A percentile compares a stretch with the other conserved stretches of the same genome.
phyloP scores from a whole-genome alignment of 2,329 filamentous ascomycete genomes.

The Paracamarosporium sp. region DNA sequence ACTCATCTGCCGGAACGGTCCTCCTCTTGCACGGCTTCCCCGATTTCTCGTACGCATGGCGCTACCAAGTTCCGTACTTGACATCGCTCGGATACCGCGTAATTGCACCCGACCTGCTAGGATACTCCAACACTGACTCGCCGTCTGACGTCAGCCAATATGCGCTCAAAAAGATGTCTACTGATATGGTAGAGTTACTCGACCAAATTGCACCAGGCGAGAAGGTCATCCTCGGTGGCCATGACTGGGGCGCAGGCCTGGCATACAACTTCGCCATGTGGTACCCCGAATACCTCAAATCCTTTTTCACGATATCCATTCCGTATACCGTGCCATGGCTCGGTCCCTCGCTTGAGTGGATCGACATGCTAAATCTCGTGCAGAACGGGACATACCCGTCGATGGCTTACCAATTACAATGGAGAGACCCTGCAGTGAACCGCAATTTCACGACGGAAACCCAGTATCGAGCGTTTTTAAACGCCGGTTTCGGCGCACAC shows the following conservation, averaged over 20 bases:
- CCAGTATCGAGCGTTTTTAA: not conserved
- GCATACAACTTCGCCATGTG: slow-evolving; percentile 2
- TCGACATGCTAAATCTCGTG: slow-evolving; percentile 1
- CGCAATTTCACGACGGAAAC: not conserved
- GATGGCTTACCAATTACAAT: slow-evolving; percentile 1
- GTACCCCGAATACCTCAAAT: not conserved
- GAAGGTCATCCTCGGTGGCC: slow-evolving; percentile 77
- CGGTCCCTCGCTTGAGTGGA: not conserved
- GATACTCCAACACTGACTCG: slow-evolving; percentile 73
- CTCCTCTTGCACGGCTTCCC: slow-evolving; percentile 73
- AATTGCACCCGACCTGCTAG: slow-evolving; percentile 72
- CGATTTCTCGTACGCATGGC: slow-evolving; percentile 81
- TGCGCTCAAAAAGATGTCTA: not conserved
- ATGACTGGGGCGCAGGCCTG: slow-evolving; percentile 69
- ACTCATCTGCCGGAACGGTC: not conserved
- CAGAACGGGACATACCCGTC: not conserved
- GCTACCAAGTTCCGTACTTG: slow-evolving; percentile 74
- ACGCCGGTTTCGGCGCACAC: not conserved
- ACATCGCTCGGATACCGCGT: slow-evolving; percentile 58
- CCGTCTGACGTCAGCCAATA: not conserved
- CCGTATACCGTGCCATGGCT: slow-evolving; percentile 5
- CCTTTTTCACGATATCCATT: not conserved
- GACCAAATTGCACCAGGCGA: slow-evolving; percentile 37
- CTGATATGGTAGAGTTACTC: slow-evolving; percentile 5
- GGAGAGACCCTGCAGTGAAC: not conserved